These are phyloP conservation scores for Aspergillus haitiensis DNA, from an alignment of 495 filamentous ascomycete genomes.

Conservation along the genomic window DNA sequence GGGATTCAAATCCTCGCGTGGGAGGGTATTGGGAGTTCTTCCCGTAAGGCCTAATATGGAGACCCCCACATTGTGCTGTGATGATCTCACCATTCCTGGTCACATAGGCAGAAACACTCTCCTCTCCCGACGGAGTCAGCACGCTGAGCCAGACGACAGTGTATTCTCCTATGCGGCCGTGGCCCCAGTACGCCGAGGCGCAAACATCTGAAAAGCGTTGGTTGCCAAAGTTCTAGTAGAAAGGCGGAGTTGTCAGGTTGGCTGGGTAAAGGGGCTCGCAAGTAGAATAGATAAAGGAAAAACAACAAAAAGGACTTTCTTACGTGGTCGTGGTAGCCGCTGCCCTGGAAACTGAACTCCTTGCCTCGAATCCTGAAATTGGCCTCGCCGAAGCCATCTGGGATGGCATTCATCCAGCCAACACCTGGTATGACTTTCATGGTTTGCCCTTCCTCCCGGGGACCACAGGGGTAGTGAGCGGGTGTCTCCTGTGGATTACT, in stretches of 20 bases:
- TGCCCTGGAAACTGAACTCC: not conserved
- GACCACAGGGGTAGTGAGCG: not conserved
- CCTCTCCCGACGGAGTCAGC: not conserved
- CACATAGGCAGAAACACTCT: constrained; percentile 2
- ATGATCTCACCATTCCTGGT: constrained; percentile 2
- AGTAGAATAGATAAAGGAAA: not conserved
- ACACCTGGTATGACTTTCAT: not conserved
- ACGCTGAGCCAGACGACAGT: constrained; percentile 4
- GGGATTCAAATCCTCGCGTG: not conserved
- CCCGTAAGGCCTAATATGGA: not conserved
- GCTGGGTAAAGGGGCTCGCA: not conserved
- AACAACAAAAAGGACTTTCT: not conserved
- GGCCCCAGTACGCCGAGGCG: constrained; percentile 10
- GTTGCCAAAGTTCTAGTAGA: constrained; percentile 6
- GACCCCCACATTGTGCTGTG: not conserved
- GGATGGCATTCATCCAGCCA: constrained; percentile 7
- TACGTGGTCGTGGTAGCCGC: constrained; percentile 7
- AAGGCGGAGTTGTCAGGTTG: not conserved
- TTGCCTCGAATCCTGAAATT: constrained; percentile 3
- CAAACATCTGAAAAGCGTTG: not conserved
- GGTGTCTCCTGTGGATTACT: not conserved
- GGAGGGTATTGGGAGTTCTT: not conserved
- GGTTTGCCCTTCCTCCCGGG: not conserved
- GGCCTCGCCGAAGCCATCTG: not conserved
- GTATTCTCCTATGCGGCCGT: constrained; percentile 5